A percentile compares a stretch with the other conserved stretches of the same genome.
Conservation (phyloP, 2,329 filamentous ascomycete species). For the Cercospora canescens region DNA sequence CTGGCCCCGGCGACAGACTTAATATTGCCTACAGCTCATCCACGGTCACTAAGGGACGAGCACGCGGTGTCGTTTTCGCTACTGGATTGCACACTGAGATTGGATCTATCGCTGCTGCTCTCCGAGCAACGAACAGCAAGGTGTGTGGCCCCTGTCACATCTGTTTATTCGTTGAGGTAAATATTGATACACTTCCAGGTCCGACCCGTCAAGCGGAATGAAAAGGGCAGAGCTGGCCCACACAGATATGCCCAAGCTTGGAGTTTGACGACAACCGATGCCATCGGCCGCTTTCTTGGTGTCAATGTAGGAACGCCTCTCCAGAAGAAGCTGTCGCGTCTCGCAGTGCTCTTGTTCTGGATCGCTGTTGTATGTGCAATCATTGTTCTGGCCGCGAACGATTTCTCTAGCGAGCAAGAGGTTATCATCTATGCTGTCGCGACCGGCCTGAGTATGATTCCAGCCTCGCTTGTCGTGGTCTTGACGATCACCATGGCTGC, state of each 20-base stretch:
- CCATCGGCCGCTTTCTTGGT: slow-evolving; percentile 63
- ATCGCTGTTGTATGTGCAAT: slow-evolving; percentile 70
- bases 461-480: slow-evolving; percentile 48
- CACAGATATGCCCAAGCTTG: slow-evolving; percentile 49
- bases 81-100: slow-evolving; percentile 73
- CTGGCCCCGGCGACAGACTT: slow-evolving; percentile 65
- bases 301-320: slow-evolving; percentile 76
- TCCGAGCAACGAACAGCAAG: slow-evolving; percentile 60
- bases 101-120: slow-evolving; percentile 69
- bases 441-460: slow-evolving; percentile 61
- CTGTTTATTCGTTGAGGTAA: too few relatives aligned
- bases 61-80: slow-evolving; percentile 65
- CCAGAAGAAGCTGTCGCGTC: slow-evolving; percentile 80
- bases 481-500: slow-evolving; percentile 48
- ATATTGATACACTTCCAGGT: neutral
- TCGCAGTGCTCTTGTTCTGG: slow-evolving; percentile 76
- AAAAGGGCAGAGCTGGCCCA: slow-evolving; percentile 33
- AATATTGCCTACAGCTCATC: slow-evolving; percentile 72
- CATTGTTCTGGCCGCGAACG: slow-evolving; percentile 65
- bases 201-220: slow-evolving; percentile 37
- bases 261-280: slow-evolving; percentile 55
- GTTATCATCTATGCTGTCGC: slow-evolving; percentile 67
- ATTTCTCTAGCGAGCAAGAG: slow-evolving; percentile 51
- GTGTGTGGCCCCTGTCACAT: slow-evolving; percentile 29
- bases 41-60: slow-evolving; percentile 68